Conservation (phyloP, 2,329 filamentous ascomycete genomes). For the Alternaria brassicicola region DNA sequence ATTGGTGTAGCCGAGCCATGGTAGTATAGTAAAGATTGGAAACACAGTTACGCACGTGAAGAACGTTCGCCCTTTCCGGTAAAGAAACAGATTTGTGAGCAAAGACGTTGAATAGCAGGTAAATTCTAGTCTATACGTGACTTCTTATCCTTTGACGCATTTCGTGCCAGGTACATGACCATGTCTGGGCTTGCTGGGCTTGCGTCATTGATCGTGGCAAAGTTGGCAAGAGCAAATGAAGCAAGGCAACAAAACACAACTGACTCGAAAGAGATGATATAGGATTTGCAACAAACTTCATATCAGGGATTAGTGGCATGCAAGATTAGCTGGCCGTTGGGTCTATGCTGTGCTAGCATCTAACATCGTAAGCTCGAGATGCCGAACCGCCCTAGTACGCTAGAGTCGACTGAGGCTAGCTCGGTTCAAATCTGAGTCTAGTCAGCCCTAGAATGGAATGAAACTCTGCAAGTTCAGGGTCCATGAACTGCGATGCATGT, state of each 20-base stretch:
- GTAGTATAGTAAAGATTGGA: neutral
- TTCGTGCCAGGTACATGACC: constrained; percentile 30
- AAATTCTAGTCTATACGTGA: constrained; percentile 15
- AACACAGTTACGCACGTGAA: neutral
- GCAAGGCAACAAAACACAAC: constrained; percentile 12
- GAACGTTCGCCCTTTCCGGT: neutral
- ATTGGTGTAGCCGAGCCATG: constrained; percentile 2
- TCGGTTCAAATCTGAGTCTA: neutral
- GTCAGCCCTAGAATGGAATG: neutral
- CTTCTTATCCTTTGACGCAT: constrained; percentile 16
- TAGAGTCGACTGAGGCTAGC: neutral
- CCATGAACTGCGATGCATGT: neutral
- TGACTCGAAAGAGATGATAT: constrained; percentile 7
- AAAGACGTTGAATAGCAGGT: neutral
- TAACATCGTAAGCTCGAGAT: neutral
- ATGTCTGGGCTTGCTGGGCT: constrained; percentile 29
- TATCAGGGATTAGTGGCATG: neutral
- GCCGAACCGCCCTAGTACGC: neutral
- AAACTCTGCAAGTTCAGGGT: neutral
- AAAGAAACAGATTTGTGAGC: neutral
- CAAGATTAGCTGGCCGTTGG: constrained; percentile 1
- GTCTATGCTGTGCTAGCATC: neutral
- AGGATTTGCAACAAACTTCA: neutral
- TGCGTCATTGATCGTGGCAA: constrained; percentile 39
- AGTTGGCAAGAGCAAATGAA: constrained; percentile 34